A percentile compares a stretch with the other conserved stretches of the same genome.
Evolutionary conservation across 352 stramenopile species (phyloP).

Genomic region (Pythium pyrilobum): DNA sequence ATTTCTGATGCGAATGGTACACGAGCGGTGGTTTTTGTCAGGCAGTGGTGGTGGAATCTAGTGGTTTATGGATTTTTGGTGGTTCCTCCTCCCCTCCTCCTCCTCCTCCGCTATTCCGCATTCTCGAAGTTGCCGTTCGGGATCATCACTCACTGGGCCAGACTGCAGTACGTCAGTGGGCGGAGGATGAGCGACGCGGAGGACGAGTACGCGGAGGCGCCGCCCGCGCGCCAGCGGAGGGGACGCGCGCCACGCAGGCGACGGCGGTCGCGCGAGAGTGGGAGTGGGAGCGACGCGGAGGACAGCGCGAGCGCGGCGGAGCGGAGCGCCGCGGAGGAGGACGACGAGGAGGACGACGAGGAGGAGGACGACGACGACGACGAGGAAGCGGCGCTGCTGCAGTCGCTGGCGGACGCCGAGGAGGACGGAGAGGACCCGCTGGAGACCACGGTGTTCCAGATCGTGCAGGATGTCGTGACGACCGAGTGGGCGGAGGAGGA

Average conservation of each 20-base stretch:
- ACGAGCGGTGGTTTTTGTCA: not conserved
- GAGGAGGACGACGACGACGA: slow-evolving; percentile 6
- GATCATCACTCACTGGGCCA: slow-evolving; percentile 1
- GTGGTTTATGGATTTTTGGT: slow-evolving; percentile 9
- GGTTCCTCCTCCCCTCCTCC: not conserved
- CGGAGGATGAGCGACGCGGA: not conserved
- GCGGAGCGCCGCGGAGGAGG: slow-evolving; percentile 9
- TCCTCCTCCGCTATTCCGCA: not conserved
- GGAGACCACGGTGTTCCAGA: slow-evolving; percentile 50
- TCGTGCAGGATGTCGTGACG: slow-evolving; percentile 63
- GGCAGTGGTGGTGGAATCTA: not conserved
- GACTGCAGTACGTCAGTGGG: not conserved
- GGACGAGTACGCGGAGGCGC: not conserved
- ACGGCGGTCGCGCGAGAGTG: not conserved
- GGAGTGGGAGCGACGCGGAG: not conserved
- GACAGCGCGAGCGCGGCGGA: not conserved
- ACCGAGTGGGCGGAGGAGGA: slow-evolving; percentile 54
- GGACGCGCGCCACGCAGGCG: not conserved
- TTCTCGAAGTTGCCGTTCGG: slow-evolving; percentile 18
- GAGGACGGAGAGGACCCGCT: slow-evolving; percentile 49
- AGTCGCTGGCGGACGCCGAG: slow-evolving; percentile 23
- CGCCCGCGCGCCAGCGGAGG: not conserved
- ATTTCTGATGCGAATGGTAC: not conserved
- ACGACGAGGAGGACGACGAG: slow-evolving; percentile 3
- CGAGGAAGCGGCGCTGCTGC: slow-evolving; percentile 10